Evolutionary conservation across 352 stramenopile genomes (phyloP).

Genomic region (Phytophthora ramorum): DNA sequence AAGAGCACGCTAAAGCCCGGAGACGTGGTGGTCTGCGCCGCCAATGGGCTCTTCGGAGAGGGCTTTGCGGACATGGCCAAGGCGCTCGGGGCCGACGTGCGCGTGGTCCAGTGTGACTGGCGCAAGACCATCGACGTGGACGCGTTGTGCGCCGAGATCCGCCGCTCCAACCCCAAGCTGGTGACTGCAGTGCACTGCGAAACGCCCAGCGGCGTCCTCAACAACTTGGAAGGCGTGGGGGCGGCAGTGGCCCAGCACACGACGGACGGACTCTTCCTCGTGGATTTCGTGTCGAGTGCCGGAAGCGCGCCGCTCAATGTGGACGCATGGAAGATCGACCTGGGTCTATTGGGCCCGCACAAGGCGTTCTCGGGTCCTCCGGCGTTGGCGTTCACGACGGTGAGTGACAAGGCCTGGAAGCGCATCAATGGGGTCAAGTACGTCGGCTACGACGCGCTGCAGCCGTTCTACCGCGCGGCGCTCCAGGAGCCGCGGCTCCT

Average conservation of each 20-base stretch:
- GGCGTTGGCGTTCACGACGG: conserved; percentile 50
- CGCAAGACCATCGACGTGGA: conserved; percentile 44
- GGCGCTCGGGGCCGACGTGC: conserved; percentile 47
- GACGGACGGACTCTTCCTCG: conserved; percentile 58
- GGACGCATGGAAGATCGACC: conserved; percentile 50
- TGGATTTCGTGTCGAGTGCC: conserved; percentile 65
- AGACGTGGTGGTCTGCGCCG: conserved; percentile 53
- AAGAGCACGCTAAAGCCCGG: conserved; percentile 51
- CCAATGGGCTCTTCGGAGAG: conserved; percentile 57
- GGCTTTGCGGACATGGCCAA: conserved; percentile 61
- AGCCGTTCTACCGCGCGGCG: conserved; percentile 48
- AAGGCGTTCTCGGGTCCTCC: conserved; percentile 57
- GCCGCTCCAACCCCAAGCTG: conserved; percentile 48
- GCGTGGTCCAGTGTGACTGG: conserved; percentile 50
- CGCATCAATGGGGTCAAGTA: conserved; percentile 55
- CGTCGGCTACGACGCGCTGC: conserved; percentile 56
- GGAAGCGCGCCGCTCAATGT: conserved; percentile 48
- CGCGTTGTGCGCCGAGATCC: conserved; percentile 46
- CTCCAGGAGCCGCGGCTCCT: conserved; percentile 44
- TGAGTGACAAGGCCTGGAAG: conserved; percentile 59
- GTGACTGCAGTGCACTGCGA: conserved; percentile 67
- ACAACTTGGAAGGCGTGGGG: conserved; percentile 51
- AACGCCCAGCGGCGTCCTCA: conserved; percentile 56
- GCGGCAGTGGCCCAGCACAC: conserved; percentile 47
- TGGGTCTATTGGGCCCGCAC: conserved; percentile 53